These are phyloP conservation scores for Stereocaulon alpinum DNA, from an alignment of 495 filamentous ascomycete species.

Conservation along the genomic window DNA sequence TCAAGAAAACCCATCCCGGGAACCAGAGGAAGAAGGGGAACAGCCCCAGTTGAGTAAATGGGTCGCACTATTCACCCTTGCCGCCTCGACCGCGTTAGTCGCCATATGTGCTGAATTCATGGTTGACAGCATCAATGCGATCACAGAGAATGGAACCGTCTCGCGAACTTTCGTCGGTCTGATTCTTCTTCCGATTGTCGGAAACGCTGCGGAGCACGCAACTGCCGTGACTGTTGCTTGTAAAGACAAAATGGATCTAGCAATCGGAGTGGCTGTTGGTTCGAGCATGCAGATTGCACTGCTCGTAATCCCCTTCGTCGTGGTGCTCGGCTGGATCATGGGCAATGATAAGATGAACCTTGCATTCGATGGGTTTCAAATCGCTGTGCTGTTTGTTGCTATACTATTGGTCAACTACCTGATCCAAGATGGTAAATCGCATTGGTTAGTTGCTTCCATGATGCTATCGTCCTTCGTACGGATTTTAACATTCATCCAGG, in stretches of 20 bases:
- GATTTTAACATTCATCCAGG: slow-evolving; percentile 34
- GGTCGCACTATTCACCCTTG: slow-evolving; percentile 62
- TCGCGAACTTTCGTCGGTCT: slow-evolving; percentile 72
- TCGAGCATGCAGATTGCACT: slow-evolving; percentile 82
- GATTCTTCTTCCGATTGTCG: slow-evolving; percentile 81
- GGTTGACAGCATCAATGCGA: slow-evolving; percentile 64
- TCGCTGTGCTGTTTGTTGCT: slow-evolving; percentile 66
- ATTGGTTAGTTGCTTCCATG: slow-evolving; percentile 33
- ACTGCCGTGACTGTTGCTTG: slow-evolving; percentile 77
- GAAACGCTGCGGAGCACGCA: slow-evolving; percentile 80
- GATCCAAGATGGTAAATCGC: slow-evolving; percentile 52
- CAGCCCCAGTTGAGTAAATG: slow-evolving; percentile 58
- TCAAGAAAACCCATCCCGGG: slow-evolving; percentile 31
- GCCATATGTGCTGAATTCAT: slow-evolving; percentile 87
- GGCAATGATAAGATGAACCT: slow-evolving; percentile 59
- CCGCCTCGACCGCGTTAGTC: slow-evolving; percentile 64
- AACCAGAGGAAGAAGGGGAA: slow-evolving; percentile 53
- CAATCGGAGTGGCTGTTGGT: slow-evolving; percentile 76
- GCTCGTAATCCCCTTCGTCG: slow-evolving; percentile 64
- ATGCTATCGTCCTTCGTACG: background rate
- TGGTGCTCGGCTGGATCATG: slow-evolving; percentile 75
- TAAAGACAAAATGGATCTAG: slow-evolving; percentile 87
- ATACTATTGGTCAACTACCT: slow-evolving; percentile 78
- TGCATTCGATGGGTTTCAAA: slow-evolving; percentile 72
- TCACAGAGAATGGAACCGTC: slow-evolving; percentile 48